Evolutionary conservation across 176 grass and related monocot species (phyloP).

Genomic region (Aechmea fasciata): DNA sequence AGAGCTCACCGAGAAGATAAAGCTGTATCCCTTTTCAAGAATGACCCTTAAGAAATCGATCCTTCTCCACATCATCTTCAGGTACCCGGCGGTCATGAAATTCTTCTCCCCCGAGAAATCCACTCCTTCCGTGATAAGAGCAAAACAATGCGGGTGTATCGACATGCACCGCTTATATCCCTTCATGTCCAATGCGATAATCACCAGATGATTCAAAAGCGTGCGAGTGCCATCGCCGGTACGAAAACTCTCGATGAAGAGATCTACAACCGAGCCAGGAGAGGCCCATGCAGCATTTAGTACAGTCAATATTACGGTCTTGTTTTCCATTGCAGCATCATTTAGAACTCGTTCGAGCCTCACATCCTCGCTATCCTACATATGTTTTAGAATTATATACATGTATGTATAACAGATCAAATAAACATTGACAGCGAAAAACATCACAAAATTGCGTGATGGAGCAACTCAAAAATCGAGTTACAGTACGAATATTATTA

Average conservation of each 20-base stretch:
- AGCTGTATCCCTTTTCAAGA: conserved; percentile 81
- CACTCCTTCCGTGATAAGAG: conserved; percentile 34
- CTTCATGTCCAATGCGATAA: conserved; percentile 52
- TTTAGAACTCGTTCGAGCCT: conserved; percentile 51
- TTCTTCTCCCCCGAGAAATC: conserved; percentile 59
- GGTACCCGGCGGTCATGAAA: conserved; percentile 58
- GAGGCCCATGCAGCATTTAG: conserved; percentile 62
- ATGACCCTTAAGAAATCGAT: conserved; percentile 56
- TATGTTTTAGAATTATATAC: not conserved
- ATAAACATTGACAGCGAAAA: not conserved
- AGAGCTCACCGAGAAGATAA: conserved; percentile 58
- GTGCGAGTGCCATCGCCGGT: conserved; percentile 31
- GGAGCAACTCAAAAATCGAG: too few species aligned
- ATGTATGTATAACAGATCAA: not conserved
- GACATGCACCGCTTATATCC: conserved; percentile 43
- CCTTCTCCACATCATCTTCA: conserved; percentile 85
- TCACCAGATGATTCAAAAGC: conserved; percentile 61
- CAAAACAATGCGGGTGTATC: conserved; percentile 56
- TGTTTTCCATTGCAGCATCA: conserved; percentile 45
- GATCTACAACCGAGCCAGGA: conserved; percentile 53
- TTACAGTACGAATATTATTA: too few species aligned
- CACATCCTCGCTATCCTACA: conserved; percentile 46
- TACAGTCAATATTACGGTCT: conserved; percentile 58
- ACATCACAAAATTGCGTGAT: too few species aligned
- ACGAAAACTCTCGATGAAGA: conserved; percentile 67